Evolutionary conservation across 2,329 filamentous ascomycete species (phyloP).

Genomic region (Colletotrichum chrysophilum): DNA sequence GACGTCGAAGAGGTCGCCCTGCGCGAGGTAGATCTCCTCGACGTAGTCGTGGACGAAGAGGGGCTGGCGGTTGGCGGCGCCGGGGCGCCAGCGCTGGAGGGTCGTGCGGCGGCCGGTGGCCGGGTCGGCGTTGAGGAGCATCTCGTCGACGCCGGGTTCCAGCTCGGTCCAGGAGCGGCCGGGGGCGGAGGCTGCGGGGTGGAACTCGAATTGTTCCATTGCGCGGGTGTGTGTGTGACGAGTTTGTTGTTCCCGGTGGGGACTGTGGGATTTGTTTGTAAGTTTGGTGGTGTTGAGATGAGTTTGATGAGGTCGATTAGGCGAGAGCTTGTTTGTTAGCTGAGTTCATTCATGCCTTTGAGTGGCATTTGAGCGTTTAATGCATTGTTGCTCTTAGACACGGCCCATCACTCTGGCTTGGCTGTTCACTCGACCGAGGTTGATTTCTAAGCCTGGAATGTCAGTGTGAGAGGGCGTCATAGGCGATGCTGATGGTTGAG

Average conservation of each 20-base stretch:
- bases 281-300: neutral
- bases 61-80: constrained; percentile 28
- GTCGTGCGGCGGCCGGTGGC: constrained; percentile 31
- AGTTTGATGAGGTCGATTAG: neutral
- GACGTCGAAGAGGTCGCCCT: constrained; percentile 38
- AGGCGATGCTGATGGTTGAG: neutral
- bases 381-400: neutral
- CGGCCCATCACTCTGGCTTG: neutral
- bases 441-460: neutral
- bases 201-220: constrained; percentile 34
- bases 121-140: constrained; percentile 37
- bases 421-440: neutral
- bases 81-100: constrained; percentile 41
- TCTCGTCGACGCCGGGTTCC: constrained; percentile 38
- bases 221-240: neutral
- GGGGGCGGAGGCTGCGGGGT: constrained; percentile 24
- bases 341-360: neutral
- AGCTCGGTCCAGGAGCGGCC: constrained; percentile 28
- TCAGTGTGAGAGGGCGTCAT: neutral
- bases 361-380: neutral
- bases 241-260: neutral
- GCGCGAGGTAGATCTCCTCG: constrained; percentile 42
- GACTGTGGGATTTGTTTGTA: neutral
- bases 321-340: neutral
- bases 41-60: constrained; percentile 39